Evolutionary conservation across 192 early-diverging fungal genomes (phyloP).

Genomic region (Piromyces finnis): DNA sequence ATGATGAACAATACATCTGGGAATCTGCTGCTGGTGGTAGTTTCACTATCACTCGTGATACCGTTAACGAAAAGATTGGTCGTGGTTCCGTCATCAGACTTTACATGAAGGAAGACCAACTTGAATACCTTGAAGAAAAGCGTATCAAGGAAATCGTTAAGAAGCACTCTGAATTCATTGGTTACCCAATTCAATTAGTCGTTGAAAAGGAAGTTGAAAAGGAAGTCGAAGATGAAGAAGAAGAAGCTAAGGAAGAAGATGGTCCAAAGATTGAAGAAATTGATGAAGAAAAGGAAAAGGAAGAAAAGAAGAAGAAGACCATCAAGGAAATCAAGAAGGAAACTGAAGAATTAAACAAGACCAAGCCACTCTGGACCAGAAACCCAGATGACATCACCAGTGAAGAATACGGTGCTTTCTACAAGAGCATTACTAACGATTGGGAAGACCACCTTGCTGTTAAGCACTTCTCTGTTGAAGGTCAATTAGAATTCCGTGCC

Average conservation of each 20-base stretch:
- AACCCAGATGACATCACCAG: constrained; percentile 92
- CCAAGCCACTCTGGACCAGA: constrained; percentile 98
- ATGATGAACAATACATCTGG: constrained; percentile 83
- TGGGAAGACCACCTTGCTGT: constrained; percentile 95
- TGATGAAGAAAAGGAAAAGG: constrained; percentile 45
- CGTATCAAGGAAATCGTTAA: constrained; percentile 98
- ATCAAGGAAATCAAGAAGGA: constrained; percentile 69
- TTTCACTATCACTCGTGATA: constrained; percentile 52
- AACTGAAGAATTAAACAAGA: constrained; percentile 94
- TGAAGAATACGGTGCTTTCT: constrained; percentile 95
- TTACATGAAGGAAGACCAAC: constrained; percentile 95
- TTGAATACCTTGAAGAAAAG: constrained; percentile 97
- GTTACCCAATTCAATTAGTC: constrained; percentile 92
- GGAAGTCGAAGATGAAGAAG: constrained; percentile 90
- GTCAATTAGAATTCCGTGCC: constrained; percentile 98
- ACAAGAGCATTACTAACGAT: constrained; percentile 97
- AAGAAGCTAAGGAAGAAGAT: constrained; percentile 6
- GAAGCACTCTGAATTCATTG: constrained; percentile 99
- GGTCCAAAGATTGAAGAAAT: constrained; percentile 28
- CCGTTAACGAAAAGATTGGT: constrained; percentile 70
- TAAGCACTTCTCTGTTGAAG: constrained; percentile 99
- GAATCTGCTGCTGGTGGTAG: neutral
- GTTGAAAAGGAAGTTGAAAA: constrained; percentile 95
- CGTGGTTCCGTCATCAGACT: constrained; percentile 92
- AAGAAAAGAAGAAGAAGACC: constrained; percentile 53